phyloP scores from a whole-genome alignment of 2,329 filamentous ascomycete species.

The Xylariaceae sp. region DNA sequence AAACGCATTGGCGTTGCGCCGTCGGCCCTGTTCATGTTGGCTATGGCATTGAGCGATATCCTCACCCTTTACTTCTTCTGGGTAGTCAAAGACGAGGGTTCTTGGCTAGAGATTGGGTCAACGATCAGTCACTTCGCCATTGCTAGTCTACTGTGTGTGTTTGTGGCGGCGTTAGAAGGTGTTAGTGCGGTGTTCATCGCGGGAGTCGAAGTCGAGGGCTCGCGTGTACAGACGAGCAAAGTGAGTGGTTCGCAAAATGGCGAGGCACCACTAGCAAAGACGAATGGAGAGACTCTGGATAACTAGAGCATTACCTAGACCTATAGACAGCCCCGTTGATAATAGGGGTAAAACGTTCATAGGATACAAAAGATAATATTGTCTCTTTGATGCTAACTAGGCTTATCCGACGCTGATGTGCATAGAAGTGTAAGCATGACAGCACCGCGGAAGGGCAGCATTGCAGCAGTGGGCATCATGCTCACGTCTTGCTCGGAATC shows the following conservation, averaged over 20 bases:
- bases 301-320: constrained; percentile 8
- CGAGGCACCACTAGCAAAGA: constrained; percentile 4
- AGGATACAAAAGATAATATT: not conserved
- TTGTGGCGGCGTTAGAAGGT: constrained; percentile 81
- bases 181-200: constrained; percentile 77
- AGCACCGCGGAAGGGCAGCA: not conserved
- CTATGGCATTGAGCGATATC: constrained; percentile 86
- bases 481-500: not conserved
- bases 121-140: constrained; percentile 96
- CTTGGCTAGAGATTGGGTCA: constrained; percentile 95
- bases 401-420: too few relatives aligned
- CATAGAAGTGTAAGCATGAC: not conserved
- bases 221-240: constrained; percentile 7
- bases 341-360: not conserved
- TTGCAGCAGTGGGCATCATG: not conserved
- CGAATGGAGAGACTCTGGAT: constrained; percentile 4
- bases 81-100: constrained; percentile 93
- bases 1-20: constrained; percentile 76
- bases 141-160: constrained; percentile 81
- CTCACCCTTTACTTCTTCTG: constrained; percentile 96
- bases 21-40: constrained; percentile 86
- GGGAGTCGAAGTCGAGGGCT: constrained; percentile 63
- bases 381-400: too few relatives aligned
- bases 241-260: constrained; percentile 13
- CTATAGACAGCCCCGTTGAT: not conserved